Evolutionary conservation across 2,329 filamentous ascomycete genomes (phyloP), one percentile per base, ranked within the genome.

Genomic region (Hypoxylon rubiginosum): DNA sequence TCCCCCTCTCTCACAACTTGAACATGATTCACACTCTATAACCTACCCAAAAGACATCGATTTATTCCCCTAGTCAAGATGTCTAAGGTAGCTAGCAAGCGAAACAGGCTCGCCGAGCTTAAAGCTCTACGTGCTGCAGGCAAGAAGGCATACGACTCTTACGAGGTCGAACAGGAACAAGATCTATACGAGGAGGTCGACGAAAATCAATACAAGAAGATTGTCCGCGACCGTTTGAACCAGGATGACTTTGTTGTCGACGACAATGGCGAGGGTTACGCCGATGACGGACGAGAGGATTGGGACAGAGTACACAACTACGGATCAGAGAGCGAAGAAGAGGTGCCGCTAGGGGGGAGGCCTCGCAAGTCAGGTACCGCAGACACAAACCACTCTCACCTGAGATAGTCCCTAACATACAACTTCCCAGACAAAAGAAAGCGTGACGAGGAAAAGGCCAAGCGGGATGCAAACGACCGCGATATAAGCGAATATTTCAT

Each of bases 171-270:
- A 73, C 91, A 98, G 68, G 91, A 92, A 73, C 88, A 91, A 70
- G 89, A 92, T 72, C 84, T 99, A 48, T 99, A 98, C 82, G 96
- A 98, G 69, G 94, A 97, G 75, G 94, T 99, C 51, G 94, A 98
- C 76, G 96, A 99, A 75, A 95, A 96, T 75, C 92, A 92, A 55
- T 99, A 99, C 85, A 97, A 97, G 83, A 97, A 97, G 79, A 91
- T 98, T 71, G 94, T 99, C 13, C 89, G 96, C 45, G 89, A 91
- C 60, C 91, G 96, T 50, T 85, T 99, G 55, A 92, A 98, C 76
- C 86, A 97, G 75, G 96, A 99, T 74, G 96, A 99, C 81, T 99
- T 99, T 75, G 95, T 99, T 56, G 94, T 99, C 65, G 96, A 98
- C 82, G 96, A 99, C 82, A 97, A 97, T 82, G 95, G 95, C 75